phyloP scores from a whole-genome alignment of 2,329 filamentous ascomycete species.

The Sarocladiaceae sp. region DNA sequence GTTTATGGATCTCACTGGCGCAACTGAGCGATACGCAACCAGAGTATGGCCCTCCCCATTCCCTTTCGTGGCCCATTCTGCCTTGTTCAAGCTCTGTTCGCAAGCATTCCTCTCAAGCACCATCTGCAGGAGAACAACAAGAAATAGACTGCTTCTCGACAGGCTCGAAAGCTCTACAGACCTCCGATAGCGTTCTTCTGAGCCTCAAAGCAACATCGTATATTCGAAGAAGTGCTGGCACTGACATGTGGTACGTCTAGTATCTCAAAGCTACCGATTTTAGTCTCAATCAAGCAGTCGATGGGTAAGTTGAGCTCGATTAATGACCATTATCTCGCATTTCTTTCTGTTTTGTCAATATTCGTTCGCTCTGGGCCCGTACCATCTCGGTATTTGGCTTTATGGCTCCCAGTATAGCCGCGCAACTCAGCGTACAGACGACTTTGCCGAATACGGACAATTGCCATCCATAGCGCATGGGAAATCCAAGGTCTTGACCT shows the following conservation, averaged over 20 bases:
- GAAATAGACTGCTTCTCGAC: too few species aligned
- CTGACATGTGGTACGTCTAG: constrained; percentile 22
- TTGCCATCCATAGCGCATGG: too few species aligned
- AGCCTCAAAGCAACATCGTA: too few species aligned
- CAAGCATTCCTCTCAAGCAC: too few species aligned
- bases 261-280: constrained; percentile 45
- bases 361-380: background rate
- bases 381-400: background rate
- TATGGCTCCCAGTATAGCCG: background rate
- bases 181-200: too few species aligned
- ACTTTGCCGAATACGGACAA: background rate
- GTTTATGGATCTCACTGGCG: constrained; percentile 40
- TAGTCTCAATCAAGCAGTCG: constrained; percentile 49
- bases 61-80: too few species aligned
- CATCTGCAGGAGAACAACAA: too few species aligned
- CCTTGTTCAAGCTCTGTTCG: too few species aligned
- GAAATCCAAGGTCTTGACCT: background rate
- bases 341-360: constrained; percentile 12
- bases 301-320: constrained; percentile 47
- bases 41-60: too few species aligned
- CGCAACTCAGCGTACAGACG: background rate
- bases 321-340: constrained; percentile 12
- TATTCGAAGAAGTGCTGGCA: too few species aligned
- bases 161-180: too few species aligned
- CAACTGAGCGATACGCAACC: constrained; percentile 37